phyloP scores from a whole-genome alignment of 1,139 yeast species.

The Suhomyces coccinellae region DNA sequence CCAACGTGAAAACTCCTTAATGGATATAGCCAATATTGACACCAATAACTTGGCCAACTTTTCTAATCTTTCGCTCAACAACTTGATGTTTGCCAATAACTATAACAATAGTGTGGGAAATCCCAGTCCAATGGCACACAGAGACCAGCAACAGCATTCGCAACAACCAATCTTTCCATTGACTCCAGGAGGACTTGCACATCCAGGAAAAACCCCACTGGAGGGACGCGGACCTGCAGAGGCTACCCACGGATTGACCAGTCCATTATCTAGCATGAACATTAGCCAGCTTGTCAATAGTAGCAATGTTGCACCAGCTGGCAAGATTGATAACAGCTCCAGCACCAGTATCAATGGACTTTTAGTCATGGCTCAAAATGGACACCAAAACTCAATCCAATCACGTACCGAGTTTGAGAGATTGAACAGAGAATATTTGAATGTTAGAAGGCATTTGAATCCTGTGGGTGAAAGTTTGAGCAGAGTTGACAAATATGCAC shows the following conservation, averaged over 20 bases:
- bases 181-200: conserved; percentile 15
- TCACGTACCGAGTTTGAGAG: conserved; percentile 75
- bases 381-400: conserved; percentile 53
- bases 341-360: conserved; percentile 33
- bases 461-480: conserved; percentile 67
- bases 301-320: background rate
- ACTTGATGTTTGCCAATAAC: conserved; percentile 49
- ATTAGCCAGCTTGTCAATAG: background rate
- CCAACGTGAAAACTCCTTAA: conserved; percentile 71
- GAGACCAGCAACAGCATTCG: conserved; percentile 4
- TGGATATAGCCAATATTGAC: conserved; percentile 52
- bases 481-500: conserved; percentile 35
- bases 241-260: background rate
- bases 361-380: conserved; percentile 33
- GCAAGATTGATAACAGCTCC: conserved; percentile 12
- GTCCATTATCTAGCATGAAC: conserved; percentile 1
- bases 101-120: conserved; percentile 19
- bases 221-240: conserved; percentile 4
- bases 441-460: conserved; percentile 65
- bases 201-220: conserved; percentile 3
- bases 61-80: conserved; percentile 45
- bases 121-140: conserved; percentile 6
- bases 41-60: conserved; percentile 36
- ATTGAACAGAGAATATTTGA: conserved; percentile 69
- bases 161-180: conserved; percentile 12